Base-by-base conservation (phyloP, 1,139 yeast genomes). In the Starmera stellimalicola region DNA sequence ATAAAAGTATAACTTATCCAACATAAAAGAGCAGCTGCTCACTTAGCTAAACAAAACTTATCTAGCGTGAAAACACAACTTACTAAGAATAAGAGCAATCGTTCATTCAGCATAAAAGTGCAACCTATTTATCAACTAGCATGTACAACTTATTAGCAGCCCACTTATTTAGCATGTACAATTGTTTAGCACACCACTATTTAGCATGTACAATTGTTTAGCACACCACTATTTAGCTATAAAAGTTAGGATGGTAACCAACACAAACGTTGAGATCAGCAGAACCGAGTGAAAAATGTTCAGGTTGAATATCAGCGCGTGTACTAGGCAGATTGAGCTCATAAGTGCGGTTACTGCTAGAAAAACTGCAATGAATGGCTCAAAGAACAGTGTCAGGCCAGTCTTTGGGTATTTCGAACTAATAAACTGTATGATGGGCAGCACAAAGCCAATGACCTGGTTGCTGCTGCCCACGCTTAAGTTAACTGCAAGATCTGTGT, bases 361-460 rank as follows among this genome's bases (percentile, higher is more conserved):
- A 22, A 42, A 45, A 3, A 36, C 35, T 1, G 49, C 43, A 27
- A 45, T 39, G 32, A 43, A 45, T 18, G 43, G 45, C 5, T 39
- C 44, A 25, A 45, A 37, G 33, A 43, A 44, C 16, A 45, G 28
- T 3, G 42, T 30, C 35, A 45, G 43, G 26, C 33, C 36, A 2
- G 50, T 44, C 6, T 34, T 26, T 23, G 48, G 47, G 22, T 45
- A 45, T 26, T 32, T 37, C 3, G 50, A 44, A 17, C 41, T 33
- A 37, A 45, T 43, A 33, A 45, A 44, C 31, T 43, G 47, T 18
- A 44, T 44, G 24, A 45, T 43, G 15, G 50, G 50, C 3, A 46
- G 29, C 5, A 46, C 50, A 28, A 46, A 43, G 1, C 49, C 48
- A 3, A 46, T 23, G 8, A 46, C 44, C 30, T 46, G 50, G 29